Evolutionary conservation across 2,329 filamentous ascomycete genomes (phyloP).

Genomic region (Colletotrichum sp.): DNA sequence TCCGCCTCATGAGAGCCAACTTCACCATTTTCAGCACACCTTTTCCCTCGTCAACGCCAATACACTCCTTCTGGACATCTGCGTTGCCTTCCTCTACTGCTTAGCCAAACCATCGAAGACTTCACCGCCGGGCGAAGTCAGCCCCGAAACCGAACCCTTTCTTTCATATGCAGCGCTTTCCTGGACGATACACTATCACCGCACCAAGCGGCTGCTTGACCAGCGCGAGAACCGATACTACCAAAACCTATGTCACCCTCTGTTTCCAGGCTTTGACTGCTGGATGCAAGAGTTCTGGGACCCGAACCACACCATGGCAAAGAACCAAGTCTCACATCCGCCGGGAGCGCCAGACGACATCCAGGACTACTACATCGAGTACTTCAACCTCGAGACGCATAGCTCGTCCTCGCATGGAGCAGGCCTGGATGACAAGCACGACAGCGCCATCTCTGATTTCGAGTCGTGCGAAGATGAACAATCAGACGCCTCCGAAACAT

Average conservation of each 20-base stretch:
- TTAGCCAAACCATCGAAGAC: neutral
- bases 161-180: neutral
- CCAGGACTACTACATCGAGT: neutral
- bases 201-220: neutral
- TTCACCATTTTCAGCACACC: neutral
- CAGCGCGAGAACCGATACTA: neutral
- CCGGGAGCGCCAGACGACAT: neutral
- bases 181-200: neutral
- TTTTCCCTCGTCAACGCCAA: neutral
- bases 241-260: conserved; percentile 10
- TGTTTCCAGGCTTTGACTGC: neutral
- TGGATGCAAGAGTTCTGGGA: neutral
- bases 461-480: neutral
- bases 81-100: neutral
- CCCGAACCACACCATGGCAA: neutral
- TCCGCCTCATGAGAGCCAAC: neutral
- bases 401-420: too few species aligned
- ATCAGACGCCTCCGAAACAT: neutral
- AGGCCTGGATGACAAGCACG: neutral
- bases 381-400: neutral
- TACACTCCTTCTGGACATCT: neutral
- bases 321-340: neutral
- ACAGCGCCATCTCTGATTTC: neutral
- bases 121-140: neutral
- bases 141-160: neutral